These are phyloP conservation scores for Aquilaria agallochum DNA, from an alignment of 441 rosid genomes.

Conservation along the genomic window DNA sequence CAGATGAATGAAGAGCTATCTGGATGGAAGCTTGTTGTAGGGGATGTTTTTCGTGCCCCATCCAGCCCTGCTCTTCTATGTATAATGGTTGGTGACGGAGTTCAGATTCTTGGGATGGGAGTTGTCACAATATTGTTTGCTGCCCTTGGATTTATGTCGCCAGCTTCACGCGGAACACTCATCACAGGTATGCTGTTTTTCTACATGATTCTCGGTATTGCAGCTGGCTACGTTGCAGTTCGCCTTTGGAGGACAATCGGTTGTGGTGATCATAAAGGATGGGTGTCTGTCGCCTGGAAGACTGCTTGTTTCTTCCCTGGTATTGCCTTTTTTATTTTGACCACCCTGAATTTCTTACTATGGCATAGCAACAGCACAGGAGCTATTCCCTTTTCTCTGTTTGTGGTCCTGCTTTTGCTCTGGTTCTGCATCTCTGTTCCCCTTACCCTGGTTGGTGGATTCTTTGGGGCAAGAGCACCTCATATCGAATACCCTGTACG, in stretches of 20 bases:
- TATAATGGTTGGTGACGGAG: conserved; percentile 69
- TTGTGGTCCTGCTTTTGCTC: conserved; percentile 38
- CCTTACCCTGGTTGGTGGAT: conserved; percentile 56
- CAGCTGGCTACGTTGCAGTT: conserved; percentile 58
- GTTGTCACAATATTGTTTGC: conserved; percentile 57
- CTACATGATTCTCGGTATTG: conserved; percentile 63
- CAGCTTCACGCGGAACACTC: conserved; percentile 62
- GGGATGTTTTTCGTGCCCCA: conserved; percentile 68
- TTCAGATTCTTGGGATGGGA: conserved; percentile 63
- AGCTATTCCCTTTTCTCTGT: conserved; percentile 58
- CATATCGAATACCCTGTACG: conserved; percentile 61
- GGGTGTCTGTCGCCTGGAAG: conserved; percentile 58
- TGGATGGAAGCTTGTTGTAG: conserved; percentile 72
- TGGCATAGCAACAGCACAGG: conserved; percentile 68
- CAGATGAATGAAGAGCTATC: conserved; percentile 64
- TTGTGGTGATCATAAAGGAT: conserved; percentile 49
- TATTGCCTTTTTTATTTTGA: conserved; percentile 47
- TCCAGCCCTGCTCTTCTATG: conserved; percentile 47
- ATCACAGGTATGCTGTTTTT: conserved; percentile 54
- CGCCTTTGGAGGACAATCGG: conserved; percentile 70
- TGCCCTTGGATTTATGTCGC: conserved; percentile 70
- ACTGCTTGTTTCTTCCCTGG: conserved; percentile 71
- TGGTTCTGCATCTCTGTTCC: conserved; percentile 74
- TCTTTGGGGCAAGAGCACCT: conserved; percentile 57
- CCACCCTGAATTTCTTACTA: conserved; percentile 48